phyloP scores from a whole-genome alignment of 306 rosid genomes.

The Cyclanthera cordifolia region DNA sequence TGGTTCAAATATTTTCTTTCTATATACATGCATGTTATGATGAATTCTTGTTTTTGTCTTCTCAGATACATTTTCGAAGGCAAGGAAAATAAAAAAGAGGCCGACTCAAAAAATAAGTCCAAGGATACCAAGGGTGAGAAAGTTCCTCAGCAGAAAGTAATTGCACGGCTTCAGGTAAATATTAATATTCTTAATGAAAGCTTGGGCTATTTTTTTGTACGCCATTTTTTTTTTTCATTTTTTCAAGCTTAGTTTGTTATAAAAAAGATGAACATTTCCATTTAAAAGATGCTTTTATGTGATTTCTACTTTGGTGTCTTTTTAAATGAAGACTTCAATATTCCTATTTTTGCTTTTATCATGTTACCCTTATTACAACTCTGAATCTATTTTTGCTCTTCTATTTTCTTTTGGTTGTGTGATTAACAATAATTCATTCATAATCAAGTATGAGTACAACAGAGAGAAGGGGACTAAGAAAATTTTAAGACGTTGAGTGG shows the following conservation, averaged over 20 bases:
- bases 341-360: neutral
- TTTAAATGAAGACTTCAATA: neutral
- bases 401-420: neutral
- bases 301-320: neutral
- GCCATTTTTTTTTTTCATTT: too few species aligned
- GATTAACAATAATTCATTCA: neutral
- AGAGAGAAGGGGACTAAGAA: neutral
- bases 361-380: neutral
- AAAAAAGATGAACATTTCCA: too few species aligned
- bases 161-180: conserved; percentile 82
- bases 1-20: neutral
- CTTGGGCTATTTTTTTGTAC: too few species aligned
- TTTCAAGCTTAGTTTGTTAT: too few species aligned
- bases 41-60: conserved; percentile 6
- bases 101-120: conserved; percentile 33
- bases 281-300: neutral
- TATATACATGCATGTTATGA: conserved; percentile 17
- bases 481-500: neutral
- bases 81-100: conserved; percentile 46
- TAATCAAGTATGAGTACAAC: neutral
- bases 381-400: neutral
- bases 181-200: too few species aligned
- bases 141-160: conserved; percentile 32
- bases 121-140: conserved; percentile 36
- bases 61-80: conserved; percentile 70